Base-by-base conservation (phyloP, 1,139 yeast genomes). In the Pichia sp. region DNA sequence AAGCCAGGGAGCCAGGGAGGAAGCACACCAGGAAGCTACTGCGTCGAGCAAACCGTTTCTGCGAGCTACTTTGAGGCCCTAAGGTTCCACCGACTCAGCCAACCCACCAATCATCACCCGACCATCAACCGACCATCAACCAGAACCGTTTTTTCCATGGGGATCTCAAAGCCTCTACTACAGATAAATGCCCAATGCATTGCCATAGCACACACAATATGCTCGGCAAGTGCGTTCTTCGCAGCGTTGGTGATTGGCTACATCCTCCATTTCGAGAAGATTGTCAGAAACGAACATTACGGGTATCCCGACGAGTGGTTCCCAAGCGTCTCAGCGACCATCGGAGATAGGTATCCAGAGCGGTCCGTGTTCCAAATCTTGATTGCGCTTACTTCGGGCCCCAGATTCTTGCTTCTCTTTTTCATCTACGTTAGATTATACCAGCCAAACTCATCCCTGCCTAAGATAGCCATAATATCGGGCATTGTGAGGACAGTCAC, bases 221-320 rank as follows among this genome's bases (percentile, higher is more conserved):
- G 84, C 67, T 93, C 96, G 1, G 74, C 78, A 15, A 67, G 80
- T 26, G 95, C 97, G 1, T 90, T 90, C 66, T 50, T 86, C 6
- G 79, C 84, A 0, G 96, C 97, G 1, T 75, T 90, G 41, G 69
- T 77, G 0, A 82, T 87, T 42, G 97, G 96, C 5, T 81, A 81
- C 61, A 75, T 75, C 57, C 75, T 90, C 16, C 97, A 90, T 70
- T 90, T 84, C 69, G 75, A 86, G 59, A 92, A 93, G 69, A 93
- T 93, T 66, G 97, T 93, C 11, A 77, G 84, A 64, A 93, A 93
- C 69, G 86, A 93, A 47, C 81, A 82, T 59, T 92, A 76, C 67
- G 95, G 96, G 0, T 93, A 89, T 67, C 99, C 99, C 1, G 95
- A 90, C 57, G 99, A 93, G 71, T 93, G 99, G 99, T 92, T 93